Evolutionary conservation across 164 flowering plant species (phyloP).

Genomic region (Vitis riparia): DNA sequence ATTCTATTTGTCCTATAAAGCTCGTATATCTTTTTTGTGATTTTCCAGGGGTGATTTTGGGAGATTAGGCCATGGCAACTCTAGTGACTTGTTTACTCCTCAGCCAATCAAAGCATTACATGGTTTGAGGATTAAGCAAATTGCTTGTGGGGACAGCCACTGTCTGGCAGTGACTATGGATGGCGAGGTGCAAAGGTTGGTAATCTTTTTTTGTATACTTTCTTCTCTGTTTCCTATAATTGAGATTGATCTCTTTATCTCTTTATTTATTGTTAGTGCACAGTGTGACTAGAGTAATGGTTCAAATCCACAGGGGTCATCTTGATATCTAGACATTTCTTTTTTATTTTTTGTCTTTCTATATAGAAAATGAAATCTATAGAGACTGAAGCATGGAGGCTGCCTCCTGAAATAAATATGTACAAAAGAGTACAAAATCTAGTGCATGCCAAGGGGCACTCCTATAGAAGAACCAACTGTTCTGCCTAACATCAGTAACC

Average conservation of each 20-base stretch:
- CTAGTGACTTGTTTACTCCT: slow-evolving; percentile 88
- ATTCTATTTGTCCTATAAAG: background rate
- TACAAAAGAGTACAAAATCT: no score
- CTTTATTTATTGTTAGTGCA: no score
- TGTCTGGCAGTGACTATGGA: slow-evolving; percentile 94
- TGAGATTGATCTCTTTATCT: background rate
- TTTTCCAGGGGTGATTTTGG: slow-evolving; percentile 98
- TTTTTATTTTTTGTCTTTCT: no score
- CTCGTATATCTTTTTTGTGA: background rate
- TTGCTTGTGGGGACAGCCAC: slow-evolving; percentile 98
- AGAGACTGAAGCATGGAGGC: no score
- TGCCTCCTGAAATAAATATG: no score
- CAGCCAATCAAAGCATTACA: slow-evolving; percentile 81
- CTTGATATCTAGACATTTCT: no score
- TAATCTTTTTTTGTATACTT: background rate
- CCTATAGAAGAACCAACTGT: no score
- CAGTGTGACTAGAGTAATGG: no score
- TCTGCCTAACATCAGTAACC: no score
- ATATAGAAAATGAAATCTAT: no score
- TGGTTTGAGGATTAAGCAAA: slow-evolving; percentile 78
- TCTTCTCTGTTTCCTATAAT: background rate
- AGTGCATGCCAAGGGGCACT: no score
- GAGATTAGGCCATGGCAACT: slow-evolving; percentile 97
- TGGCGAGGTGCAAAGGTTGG: slow-evolving; percentile 89
- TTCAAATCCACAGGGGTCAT: background rate